These are phyloP conservation scores for Fusarium sp. DNA, from an alignment of 2,329 filamentous ascomycete species.

Conservation along the genomic window DNA sequence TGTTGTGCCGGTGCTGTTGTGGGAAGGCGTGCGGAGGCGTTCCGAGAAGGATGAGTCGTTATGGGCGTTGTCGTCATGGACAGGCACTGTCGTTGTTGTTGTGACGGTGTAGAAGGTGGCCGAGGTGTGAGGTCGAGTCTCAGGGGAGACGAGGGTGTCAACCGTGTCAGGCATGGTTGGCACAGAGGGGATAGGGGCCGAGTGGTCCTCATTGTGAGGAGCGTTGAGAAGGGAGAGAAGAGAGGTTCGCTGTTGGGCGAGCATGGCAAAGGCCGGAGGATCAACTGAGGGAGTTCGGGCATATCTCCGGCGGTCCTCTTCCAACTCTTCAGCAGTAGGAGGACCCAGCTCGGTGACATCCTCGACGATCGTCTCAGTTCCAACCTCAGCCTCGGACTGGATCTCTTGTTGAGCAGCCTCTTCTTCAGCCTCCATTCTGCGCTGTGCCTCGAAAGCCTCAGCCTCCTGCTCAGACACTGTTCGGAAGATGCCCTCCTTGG, in stretches of 20 bases:
- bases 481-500: constrained; percentile 71
- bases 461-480: constrained; percentile 67
- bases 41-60: constrained; percentile 56
- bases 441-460: constrained; percentile 53
- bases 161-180: constrained; percentile 47
- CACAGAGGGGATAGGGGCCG: constrained; percentile 51
- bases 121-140: constrained; percentile 57
- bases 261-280: constrained; percentile 67
- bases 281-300: constrained; percentile 71
- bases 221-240: constrained; percentile 71
- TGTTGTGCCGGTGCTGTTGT: constrained; percentile 47
- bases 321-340: constrained; percentile 47
- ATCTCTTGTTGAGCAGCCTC: constrained; percentile 21
- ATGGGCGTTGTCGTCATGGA: constrained; percentile 56
- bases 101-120: constrained; percentile 59
- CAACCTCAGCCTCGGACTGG: constrained; percentile 2
- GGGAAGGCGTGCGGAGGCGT: constrained; percentile 58
- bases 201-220: constrained; percentile 54
- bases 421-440: constrained; percentile 34
- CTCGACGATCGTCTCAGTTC: constrained; percentile 33
- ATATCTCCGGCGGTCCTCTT: constrained; percentile 54
- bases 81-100: constrained; percentile 63
- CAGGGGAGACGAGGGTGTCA: constrained; percentile 34
- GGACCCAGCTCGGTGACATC: constrained; percentile 40
- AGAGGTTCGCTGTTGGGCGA: constrained; percentile 65